phyloP scores from a whole-genome alignment of 2,329 filamentous ascomycete species.

The Cordyceps fumosorosea region DNA sequence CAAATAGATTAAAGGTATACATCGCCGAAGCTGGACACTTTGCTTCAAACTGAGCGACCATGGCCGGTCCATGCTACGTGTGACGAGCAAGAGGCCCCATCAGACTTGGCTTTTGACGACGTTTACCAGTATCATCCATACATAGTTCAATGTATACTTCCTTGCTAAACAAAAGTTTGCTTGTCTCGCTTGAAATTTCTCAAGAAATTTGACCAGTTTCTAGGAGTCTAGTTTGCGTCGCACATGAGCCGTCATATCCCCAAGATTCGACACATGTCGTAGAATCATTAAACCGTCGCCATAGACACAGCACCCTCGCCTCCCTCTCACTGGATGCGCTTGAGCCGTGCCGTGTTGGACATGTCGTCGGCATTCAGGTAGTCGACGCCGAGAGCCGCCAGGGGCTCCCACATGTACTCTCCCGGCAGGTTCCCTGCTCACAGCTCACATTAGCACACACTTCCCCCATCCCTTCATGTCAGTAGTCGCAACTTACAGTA shows the following conservation, averaged over 20 bases:
- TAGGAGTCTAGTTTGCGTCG: not conserved
- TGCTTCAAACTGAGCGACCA: not conserved
- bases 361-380: constrained; percentile 16
- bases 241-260: not conserved
- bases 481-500: constrained; percentile 12
- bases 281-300: not conserved
- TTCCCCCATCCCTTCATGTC: too few species aligned
- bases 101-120: not conserved
- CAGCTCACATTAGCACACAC: not conserved
- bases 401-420: constrained; percentile 17
- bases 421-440: constrained; percentile 13
- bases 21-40: not conserved
- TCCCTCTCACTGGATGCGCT: constrained; percentile 2
- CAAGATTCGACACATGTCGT: too few species aligned
- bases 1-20: not conserved
- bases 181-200: not conserved
- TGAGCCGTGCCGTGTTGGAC: constrained; percentile 14
- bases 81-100: not conserved
- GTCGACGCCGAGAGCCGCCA: constrained; percentile 14
- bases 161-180: too few species aligned
- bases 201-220: too few species aligned
- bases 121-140: not conserved
- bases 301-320: not conserved
- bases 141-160: too few species aligned
- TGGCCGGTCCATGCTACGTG: not conserved